Evolutionary conservation across 352 stramenopile species (phyloP), one percentile per base, ranked within the genome.

Genomic region (Globisporangium splendens): DNA sequence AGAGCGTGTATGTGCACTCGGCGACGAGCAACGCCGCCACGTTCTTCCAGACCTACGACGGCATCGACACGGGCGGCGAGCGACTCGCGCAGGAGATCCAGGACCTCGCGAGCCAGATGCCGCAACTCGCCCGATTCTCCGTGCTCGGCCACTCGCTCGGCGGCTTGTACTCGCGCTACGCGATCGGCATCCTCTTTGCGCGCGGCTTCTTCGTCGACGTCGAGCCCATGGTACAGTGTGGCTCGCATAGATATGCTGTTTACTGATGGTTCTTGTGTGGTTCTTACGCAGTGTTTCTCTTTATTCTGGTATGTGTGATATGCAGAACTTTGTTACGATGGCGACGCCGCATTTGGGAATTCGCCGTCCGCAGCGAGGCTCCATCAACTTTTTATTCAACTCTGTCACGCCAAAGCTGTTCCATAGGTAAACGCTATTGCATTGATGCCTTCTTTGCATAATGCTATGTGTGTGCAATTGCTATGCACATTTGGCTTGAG

Each of bases 241-340:
- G 28, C 7, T 4, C 28, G 10, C 10, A 35, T 35, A 1, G 28
- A 35, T 1, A 35, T 35, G 28, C 28, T 35, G 28, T 35, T 35
- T 4, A n/a, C n/a, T 10, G 28, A 8, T 35, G 28, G 7, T 35
- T 35, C 5, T 8, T 66, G 43, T 3, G n/a, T 52, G 56, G 18
- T 33, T n/a, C 41, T 17, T 38, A 21, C 35, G 13, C 24, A 21
- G 10, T 35, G 14, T 55, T 31, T 41, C 18, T 17, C 51, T 42
- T 15, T 28, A 15, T 56, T 12, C 10, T 33, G 35, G 2, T 48
- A 15, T 54, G 13, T 51, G 20, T 41, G 7, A 18, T 56, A 0
- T 59, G 38, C 62, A 93, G 84, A 94, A 92, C 61, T 90, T 94
- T 43, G 78, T 94, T 49, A 86, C 83, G 39, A 63, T 93, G 38